Base-by-base conservation (phyloP, 2,329 filamentous ascomycete genomes). In the Phaeophleospora eucalypticola region DNA sequence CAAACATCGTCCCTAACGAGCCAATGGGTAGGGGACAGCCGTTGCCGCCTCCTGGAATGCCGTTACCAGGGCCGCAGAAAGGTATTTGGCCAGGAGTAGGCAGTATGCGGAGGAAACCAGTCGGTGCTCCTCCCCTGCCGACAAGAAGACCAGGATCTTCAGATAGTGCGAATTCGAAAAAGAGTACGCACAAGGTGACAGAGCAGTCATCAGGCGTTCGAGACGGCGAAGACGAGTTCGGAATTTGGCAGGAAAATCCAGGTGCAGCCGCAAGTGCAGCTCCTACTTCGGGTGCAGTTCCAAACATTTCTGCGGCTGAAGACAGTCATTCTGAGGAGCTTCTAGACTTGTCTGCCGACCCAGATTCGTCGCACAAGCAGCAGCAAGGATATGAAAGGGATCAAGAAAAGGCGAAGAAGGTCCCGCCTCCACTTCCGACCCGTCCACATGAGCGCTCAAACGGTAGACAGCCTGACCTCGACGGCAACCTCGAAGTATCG, bases 1-100 rank as follows among this genome's bases (percentile, higher is more conserved):
- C 15, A n/a, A 17, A 32, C 1, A 44, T 43, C 21, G 44, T 24
- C 0, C 35, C 45, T 4, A 48, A 48, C 27, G 49, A 87, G 58
- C 89, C 89, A 2, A 89, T 94, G 72, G 89, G 89, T 1, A 79
- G 89, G 33, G 89, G 89, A 0, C 84, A 86, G 57, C 89, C 89
- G 1, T 72, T 95, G 15, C 89, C 88, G 38, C 88, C 89, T 7
- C 87, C 86, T 2, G 89, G 89, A 2, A 83, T 79, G 36, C 89
- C 89, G 3, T 74, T 95, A 1, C 89, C 89, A 9, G 64, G 65
- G 7, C 63, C 63, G 32, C 61, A 61, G 16, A 56, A 53, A 34
- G 46, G 52, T 17, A 14, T 56, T n/a, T 57, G 48, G 44, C 44
- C 44, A 21, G 39, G 43, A 7, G 38, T 52, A 4, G 33, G 45